Evolutionary conservation across 805 yeast genomes (phyloP).

Genomic region (Saccharomycopsis olivae): DNA sequence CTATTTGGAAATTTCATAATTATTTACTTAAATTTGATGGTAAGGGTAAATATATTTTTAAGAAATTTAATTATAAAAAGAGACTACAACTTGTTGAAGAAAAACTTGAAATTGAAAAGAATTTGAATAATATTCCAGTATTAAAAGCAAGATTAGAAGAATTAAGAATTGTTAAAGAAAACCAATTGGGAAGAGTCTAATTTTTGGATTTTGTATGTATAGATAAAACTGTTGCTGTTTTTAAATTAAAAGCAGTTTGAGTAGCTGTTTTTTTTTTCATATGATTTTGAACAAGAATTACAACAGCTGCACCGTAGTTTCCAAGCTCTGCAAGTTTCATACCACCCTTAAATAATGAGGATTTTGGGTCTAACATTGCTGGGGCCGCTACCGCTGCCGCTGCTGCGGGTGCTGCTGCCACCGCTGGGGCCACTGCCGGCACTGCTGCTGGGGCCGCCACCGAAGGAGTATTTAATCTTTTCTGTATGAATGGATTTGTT

Average conservation of each 20-base stretch:
- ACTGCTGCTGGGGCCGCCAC: too few species aligned
- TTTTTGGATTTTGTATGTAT: too few species aligned
- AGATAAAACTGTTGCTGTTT: not conserved
- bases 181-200: constrained; percentile 6
- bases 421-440: too few species aligned
- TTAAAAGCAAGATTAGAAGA: constrained; percentile 57
- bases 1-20: constrained; percentile 87
- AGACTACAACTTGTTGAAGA: constrained; percentile 73
- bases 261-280: constrained; percentile 6
- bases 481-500: too few species aligned
- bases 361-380: constrained; percentile 5
- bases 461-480: too few species aligned
- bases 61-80: constrained; percentile 57
- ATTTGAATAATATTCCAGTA: constrained; percentile 58
- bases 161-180: constrained; percentile 40
- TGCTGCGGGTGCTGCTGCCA: too few species aligned
- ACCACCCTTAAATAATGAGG: not conserved
- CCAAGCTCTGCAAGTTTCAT: constrained; percentile 14
- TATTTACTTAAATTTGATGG: constrained; percentile 78
- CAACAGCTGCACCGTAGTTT: constrained; percentile 14
- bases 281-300: constrained; percentile 7
- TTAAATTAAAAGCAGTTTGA: constrained; percentile 6
- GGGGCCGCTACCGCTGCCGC: constrained; percentile 1
- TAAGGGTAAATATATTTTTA: constrained; percentile 57
- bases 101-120: constrained; percentile 56